Evolutionary conservation across 495 filamentous ascomycete species (phyloP).

Genomic region (Penicillium lagena): DNA sequence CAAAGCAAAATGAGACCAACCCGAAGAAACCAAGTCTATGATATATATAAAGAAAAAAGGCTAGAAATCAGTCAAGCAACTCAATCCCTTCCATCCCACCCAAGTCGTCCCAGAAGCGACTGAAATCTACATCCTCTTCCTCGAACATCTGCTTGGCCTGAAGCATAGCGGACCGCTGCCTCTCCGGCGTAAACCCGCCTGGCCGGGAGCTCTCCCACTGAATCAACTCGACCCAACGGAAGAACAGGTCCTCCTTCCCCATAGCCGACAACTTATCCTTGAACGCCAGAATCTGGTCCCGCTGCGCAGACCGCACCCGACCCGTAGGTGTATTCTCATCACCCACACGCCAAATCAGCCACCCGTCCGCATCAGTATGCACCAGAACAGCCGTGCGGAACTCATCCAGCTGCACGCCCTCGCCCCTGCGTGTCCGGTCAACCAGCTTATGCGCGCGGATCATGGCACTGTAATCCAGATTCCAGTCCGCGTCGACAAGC

Average conservation of each 20-base stretch:
- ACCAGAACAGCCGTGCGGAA: constrained; percentile 63
- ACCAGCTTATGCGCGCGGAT: constrained; percentile 58
- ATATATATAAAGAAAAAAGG: background rate
- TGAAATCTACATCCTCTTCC: constrained; percentile 65
- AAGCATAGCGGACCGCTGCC: constrained; percentile 56
- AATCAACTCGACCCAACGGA: constrained; percentile 76
- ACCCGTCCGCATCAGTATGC: constrained; percentile 55
- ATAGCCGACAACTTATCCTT: constrained; percentile 61
- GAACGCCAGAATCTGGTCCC: constrained; percentile 62
- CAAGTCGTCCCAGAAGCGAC: constrained; percentile 63
- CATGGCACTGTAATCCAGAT: constrained; percentile 75
- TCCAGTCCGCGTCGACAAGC: constrained; percentile 72
- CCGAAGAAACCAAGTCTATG: background rate
- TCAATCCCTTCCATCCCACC: constrained; percentile 59
- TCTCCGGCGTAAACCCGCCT: constrained; percentile 64
- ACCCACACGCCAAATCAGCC: constrained; percentile 52
- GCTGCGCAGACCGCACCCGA: constrained; percentile 31
- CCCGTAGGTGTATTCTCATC: constrained; percentile 50
- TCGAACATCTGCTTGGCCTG: constrained; percentile 66
- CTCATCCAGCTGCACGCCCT: constrained; percentile 38
- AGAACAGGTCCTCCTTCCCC: constrained; percentile 81
- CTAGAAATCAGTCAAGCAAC: constrained; percentile 13
- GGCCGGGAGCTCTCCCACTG: constrained; percentile 72
- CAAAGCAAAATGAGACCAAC: background rate
- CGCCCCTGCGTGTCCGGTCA: constrained; percentile 37